A percentile compares a stretch with the other conserved stretches of the same genome.
phyloP scores from a whole-genome alignment of 2,329 filamentous ascomycete genomes.

The Bipolaris victoriae region DNA sequence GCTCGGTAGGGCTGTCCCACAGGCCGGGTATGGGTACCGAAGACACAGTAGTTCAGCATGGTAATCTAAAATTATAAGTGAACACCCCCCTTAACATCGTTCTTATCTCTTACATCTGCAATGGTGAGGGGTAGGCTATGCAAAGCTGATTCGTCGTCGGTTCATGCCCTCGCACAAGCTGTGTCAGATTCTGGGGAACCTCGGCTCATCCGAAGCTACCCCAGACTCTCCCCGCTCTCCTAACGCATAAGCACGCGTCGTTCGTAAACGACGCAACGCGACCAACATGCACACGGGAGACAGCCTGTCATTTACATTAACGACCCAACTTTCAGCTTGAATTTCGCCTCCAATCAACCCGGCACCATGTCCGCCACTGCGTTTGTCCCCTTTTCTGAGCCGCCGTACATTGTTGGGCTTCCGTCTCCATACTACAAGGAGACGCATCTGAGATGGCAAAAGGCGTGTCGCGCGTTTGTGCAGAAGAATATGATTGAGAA shows the following conservation, averaged over 20 bases:
- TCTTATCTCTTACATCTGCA: background rate
- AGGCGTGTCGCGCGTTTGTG: slow-evolving; percentile 70
- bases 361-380: slow-evolving; percentile 39
- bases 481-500: slow-evolving; percentile 66
- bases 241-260: background rate
- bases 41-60: no score
- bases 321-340: background rate
- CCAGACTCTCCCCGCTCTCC: slow-evolving; percentile 10
- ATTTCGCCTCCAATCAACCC: background rate
- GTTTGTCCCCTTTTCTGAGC: slow-evolving; percentile 72
- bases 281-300: background rate
- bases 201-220: slow-evolving; percentile 12
- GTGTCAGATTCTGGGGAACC: slow-evolving; percentile 6
- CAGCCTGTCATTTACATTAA: background rate
- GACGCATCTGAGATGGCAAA: slow-evolving; percentile 70
- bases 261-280: slow-evolving; percentile 5
- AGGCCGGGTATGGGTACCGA: no score
- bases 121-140: background rate
- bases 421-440: slow-evolving; percentile 74
- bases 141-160: slow-evolving; percentile 1
- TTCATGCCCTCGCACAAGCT: slow-evolving; percentile 4
- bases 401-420: slow-evolving; percentile 71
- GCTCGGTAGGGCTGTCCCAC: background rate
- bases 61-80: no score
- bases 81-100: no score